Evolutionary conservation across 192 early-diverging fungal species (phyloP).

Genomic region (Phlyctochytrium planicorne): DNA sequence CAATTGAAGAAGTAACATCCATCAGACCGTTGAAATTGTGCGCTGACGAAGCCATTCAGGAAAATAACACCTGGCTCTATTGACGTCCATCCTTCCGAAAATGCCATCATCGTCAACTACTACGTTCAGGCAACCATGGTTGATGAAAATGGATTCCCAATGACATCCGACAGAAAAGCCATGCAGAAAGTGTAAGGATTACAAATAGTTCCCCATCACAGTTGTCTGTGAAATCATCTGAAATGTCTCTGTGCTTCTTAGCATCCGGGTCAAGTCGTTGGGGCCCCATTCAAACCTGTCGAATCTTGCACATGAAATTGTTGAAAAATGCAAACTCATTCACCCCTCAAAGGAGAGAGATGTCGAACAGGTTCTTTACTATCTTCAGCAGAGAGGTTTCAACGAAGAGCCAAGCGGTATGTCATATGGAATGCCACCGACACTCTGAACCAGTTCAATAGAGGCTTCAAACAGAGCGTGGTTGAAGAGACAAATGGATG

Average conservation of each 20-base stretch:
- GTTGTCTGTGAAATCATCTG: not conserved
- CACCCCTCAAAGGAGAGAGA: constrained; percentile 37
- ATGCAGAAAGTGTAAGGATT: constrained; percentile 47
- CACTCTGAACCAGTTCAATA: not conserved
- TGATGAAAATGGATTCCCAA: constrained; percentile 41
- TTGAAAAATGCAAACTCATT: constrained; percentile 55
- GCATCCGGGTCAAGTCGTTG: constrained; percentile 41
- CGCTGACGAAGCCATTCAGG: constrained; percentile 23
- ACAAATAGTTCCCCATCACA: not conserved
- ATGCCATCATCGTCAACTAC: constrained; percentile 51
- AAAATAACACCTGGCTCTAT: constrained; percentile 48
- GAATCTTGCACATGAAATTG: constrained; percentile 41
- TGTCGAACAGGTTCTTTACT: constrained; percentile 44
- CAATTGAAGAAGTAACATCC: not conserved
- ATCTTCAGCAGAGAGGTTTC: constrained; percentile 29
- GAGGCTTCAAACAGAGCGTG: constrained; percentile 1
- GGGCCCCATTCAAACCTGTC: constrained; percentile 29
- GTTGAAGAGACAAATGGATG: constrained; percentile 10
- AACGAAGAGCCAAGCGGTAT: constrained; percentile 12
- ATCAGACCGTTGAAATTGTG: not conserved
- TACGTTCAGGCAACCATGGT: constrained; percentile 43
- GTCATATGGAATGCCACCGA: constrained; percentile 1
- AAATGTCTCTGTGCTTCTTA: constrained; percentile 14
- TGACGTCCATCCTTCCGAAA: constrained; percentile 52
- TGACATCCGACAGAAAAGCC: constrained; percentile 39